Conservation (phyloP, 345 rosid genomes). For the Acer saccharum region DNA sequence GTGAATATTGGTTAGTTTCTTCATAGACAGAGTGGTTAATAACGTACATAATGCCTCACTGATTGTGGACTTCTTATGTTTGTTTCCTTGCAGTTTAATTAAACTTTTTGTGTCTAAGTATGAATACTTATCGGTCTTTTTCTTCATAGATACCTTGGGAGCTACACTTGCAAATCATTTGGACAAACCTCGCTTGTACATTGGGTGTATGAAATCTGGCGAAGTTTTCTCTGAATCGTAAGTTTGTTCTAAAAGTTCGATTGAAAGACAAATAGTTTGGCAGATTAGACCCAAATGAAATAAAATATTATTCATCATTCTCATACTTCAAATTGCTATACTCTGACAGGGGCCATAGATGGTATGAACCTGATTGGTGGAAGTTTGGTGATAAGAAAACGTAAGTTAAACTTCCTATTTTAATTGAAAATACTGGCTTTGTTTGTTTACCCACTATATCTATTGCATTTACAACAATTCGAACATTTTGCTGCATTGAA, state of each 20-base stretch:
- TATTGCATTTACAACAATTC: conserved; percentile 1
- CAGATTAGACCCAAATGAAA: not conserved
- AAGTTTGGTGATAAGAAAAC: conserved; percentile 82
- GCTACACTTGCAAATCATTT: conserved; percentile 66
- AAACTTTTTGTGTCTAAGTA: not conserved
- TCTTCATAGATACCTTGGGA: conserved; percentile 61
- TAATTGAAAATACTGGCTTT: not conserved
- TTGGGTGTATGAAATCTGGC: conserved; percentile 92
- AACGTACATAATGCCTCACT: not conserved
- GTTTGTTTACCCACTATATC: not conserved
- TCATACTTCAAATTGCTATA: conserved; percentile 16
- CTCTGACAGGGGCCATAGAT: conserved; percentile 59
- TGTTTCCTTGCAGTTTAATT: not conserved
- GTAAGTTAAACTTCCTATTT: conserved; percentile 40
- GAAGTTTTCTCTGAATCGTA: conserved; percentile 74
- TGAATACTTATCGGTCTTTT: conserved; percentile 2
- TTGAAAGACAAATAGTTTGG: not conserved
- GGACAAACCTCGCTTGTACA: conserved; percentile 66
- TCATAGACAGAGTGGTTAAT: conserved; percentile 9
- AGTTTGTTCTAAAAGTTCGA: conserved; percentile 33
- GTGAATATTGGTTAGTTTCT: conserved; percentile 68
- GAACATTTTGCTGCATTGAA: not conserved
- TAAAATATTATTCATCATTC: conserved; percentile 23
- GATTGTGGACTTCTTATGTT: conserved; percentile 6
- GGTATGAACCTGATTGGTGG: conserved; percentile 99